Base-by-base conservation (phyloP, 441 rosid genomes). In the Populus hybrid region DNA sequence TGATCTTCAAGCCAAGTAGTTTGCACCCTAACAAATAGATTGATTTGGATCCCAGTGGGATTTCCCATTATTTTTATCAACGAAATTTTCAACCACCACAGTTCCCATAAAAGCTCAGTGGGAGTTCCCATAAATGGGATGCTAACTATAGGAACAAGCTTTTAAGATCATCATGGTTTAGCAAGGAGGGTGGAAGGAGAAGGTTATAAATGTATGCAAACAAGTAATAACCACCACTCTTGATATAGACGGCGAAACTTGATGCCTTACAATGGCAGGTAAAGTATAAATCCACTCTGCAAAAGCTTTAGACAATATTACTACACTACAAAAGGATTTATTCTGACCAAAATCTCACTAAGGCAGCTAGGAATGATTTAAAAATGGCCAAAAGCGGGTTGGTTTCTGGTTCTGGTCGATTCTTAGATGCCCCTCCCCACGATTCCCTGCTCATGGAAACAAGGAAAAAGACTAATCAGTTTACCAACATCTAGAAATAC, bases 271-370 rank as follows among this genome's bases (percentile, higher is more conserved):
- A 0, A 24, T 23, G 66, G 6, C 71, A 34, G 71, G 71, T 3
- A 20, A 18, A 54, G 63, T 14, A 57, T 50, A 34, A 67, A 70
- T 70, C 70, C 40, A 46, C 72, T 24, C 68, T 30, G 10, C 21
- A 35, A 36, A 70, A 40, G 8, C 38, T 66, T 23, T 12, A 24
- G 36, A 35, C 30, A 70, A 68, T 5, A 40, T 67, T 12, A 6
- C 34, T 2, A 32, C 64, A 21, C 38, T 12, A 8, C 35, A 16
- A 11, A 23, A 57, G 73, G 54, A 38, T n/a, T 82, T 79, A 89
- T 76, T 86, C 89, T 0, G 95, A 87, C 97, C 95, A 96, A 85
- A 96, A 92, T 83, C 90, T 96, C 76, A 88, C 54, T 35, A 93
- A 87, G 28, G 98, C 90, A 38, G 84, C 67, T 7, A 94, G 11